phyloP scores from a whole-genome alignment of 2,329 filamentous ascomycete genomes.

The Thielaviopsis ethacetica region DNA sequence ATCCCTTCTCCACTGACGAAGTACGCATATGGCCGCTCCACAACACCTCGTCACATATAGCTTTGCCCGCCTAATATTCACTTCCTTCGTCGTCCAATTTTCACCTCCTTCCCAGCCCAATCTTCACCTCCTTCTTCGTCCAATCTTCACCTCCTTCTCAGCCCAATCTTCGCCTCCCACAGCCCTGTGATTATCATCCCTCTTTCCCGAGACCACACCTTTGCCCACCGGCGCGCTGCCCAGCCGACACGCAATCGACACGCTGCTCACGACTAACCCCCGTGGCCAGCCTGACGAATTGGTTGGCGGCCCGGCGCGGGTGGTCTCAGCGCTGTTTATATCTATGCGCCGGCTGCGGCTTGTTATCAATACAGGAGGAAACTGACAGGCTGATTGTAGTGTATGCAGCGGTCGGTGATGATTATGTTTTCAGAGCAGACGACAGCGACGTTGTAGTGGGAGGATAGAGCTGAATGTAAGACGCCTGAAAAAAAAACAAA shows the following conservation, averaged over 20 bases:
- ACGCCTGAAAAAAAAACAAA: no score
- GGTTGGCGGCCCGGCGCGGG: not conserved
- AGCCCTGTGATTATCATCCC: no score
- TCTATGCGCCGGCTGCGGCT: not conserved
- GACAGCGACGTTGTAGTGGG: no score
- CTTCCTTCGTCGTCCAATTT: not conserved
- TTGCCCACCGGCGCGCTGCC: not conserved
- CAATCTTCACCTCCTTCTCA: no score
- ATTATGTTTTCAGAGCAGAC: no score
- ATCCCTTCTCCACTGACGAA: not conserved
- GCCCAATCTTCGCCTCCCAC: not conserved
- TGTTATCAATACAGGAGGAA: not conserved
- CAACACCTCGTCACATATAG: not conserved
- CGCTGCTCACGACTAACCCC: not conserved
- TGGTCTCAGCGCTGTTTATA: not conserved
- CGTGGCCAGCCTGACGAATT: not conserved
- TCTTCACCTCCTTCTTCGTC: not conserved
- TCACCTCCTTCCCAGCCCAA: no score
- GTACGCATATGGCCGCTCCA: not conserved
- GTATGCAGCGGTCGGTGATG: not conserved
- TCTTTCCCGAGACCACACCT: not conserved
- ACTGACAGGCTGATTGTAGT: not conserved
- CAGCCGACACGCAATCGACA: not conserved
- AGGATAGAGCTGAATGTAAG: no score
- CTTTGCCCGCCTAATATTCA: not conserved